phyloP scores from a whole-genome alignment of 768 basidiomycete species.

The Collybiopsis confluens region DNA sequence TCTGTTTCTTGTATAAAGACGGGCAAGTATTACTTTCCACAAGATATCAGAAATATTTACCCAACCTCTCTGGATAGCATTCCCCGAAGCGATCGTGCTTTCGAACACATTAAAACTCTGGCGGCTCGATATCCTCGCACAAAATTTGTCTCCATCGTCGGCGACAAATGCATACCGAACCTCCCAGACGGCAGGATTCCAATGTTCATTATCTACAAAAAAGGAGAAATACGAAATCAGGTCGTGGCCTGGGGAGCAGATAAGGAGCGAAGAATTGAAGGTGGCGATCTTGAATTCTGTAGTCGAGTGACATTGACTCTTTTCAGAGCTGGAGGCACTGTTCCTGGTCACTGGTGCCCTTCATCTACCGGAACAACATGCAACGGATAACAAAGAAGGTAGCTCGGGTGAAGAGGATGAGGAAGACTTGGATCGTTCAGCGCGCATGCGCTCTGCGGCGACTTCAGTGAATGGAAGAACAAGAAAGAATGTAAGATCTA shows the following conservation, averaged over 20 bases:
- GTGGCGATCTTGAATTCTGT: too few species aligned
- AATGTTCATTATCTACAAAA: conserved; percentile 88
- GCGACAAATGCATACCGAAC: conserved; percentile 94
- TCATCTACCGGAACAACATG: conserved; percentile 47
- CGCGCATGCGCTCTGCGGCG: conserved; percentile 51
- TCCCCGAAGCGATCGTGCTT: conserved; percentile 74
- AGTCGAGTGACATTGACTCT: too few species aligned
- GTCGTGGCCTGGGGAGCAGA: conserved; percentile 83
- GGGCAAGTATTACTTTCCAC: conserved; percentile 50
- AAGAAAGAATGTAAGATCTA: conserved; percentile 42
- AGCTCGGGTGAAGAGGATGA: conserved; percentile 46
- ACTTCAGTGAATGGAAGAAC: conserved; percentile 50
- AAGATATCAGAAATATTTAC: background rate
- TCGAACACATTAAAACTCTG: conserved; percentile 62
- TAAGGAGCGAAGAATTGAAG: conserved; percentile 69
- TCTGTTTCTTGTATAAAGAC: conserved; percentile 94
- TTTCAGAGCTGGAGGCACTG: conserved; percentile 65
- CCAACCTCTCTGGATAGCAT: conserved; percentile 43
- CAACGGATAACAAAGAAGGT: conserved; percentile 28
- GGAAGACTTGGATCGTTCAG: conserved; percentile 46
- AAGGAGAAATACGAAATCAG: conserved; percentile 87
- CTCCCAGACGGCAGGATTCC: conserved; percentile 89
- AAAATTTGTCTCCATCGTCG: conserved; percentile 94
- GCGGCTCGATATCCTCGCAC: conserved; percentile 85
- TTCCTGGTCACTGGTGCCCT: conserved; percentile 64